Conservation (phyloP, 192 early-diverging fungal species). For the Coemansia sp. region DNA sequence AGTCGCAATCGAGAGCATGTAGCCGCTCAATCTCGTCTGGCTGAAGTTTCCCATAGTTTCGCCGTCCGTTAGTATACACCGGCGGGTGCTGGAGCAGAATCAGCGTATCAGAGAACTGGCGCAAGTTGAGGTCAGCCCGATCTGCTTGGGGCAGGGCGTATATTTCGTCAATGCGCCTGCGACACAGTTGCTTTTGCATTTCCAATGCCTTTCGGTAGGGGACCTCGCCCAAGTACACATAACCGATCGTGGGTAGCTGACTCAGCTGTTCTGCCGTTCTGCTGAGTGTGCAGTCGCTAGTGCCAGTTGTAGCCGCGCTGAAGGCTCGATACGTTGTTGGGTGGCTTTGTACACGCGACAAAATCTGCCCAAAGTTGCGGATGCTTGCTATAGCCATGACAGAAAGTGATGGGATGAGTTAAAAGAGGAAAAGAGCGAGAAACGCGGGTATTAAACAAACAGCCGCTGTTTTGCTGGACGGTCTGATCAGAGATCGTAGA, state of each 20-base stretch:
- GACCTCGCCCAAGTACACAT: constrained; percentile 51
- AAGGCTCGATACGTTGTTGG: neutral
- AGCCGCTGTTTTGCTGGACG: too few relatives aligned
- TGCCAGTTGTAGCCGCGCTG: neutral
- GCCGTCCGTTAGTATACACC: constrained; percentile 88
- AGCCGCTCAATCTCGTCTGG: constrained; percentile 57
- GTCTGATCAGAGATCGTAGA: too few relatives aligned
- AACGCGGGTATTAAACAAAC: too few relatives aligned
- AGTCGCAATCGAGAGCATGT: constrained; percentile 63
- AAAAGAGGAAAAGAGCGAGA: too few relatives aligned
- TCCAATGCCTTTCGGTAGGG: constrained; percentile 61
- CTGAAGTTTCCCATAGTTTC: constrained; percentile 63
- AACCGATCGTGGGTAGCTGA: constrained; percentile 41
- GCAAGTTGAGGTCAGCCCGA: neutral
- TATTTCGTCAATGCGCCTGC: constrained; percentile 53
- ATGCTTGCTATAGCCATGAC: neutral
- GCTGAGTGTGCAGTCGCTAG: constrained; percentile 29
- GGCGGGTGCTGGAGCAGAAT: constrained; percentile 84
- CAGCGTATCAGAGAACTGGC: constrained; percentile 52
- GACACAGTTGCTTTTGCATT: constrained; percentile 63
- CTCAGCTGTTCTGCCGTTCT: constrained; percentile 25
- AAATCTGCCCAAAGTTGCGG: neutral
- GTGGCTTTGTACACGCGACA: neutral
- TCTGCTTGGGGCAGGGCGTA: constrained; percentile 4
- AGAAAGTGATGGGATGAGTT: too few relatives aligned